Conservation (phyloP, 2,329 filamentous ascomycete species). For the Zymoseptoria passerinii region DNA sequence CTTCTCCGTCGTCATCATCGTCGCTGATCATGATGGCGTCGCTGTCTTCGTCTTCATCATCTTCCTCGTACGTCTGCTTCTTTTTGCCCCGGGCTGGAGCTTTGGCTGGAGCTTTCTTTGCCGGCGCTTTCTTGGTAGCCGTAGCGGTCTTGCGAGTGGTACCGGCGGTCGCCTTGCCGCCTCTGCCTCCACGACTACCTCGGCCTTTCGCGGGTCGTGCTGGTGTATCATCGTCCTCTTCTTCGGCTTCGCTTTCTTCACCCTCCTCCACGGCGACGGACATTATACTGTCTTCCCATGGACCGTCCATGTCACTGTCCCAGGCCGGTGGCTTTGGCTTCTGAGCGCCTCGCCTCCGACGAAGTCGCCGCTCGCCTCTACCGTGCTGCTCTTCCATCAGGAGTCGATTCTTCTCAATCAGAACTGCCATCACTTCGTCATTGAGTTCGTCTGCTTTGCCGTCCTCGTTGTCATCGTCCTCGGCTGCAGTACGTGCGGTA, state of each 20-base stretch:
- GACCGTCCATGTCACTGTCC: slow-evolving; percentile 84
- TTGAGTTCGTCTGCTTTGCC: slow-evolving; percentile 46
- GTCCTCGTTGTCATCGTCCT: slow-evolving; percentile 67
- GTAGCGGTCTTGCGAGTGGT: slow-evolving; percentile 32
- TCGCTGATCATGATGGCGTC: slow-evolving; percentile 32
- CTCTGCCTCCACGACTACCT: slow-evolving; percentile 37
- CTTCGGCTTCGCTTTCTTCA: slow-evolving; percentile 41
- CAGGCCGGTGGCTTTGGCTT: slow-evolving; percentile 69
- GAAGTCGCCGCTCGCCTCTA: slow-evolving; percentile 51
- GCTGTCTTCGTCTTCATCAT: slow-evolving; percentile 38
- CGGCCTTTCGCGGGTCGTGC: slow-evolving; percentile 34
- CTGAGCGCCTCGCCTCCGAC: slow-evolving; percentile 35
- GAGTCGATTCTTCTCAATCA: slow-evolving; percentile 47
- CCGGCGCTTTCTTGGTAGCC: slow-evolving; percentile 30
- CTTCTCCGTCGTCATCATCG: slow-evolving; percentile 38
- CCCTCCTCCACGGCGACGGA: slow-evolving; percentile 47
- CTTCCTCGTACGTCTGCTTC: slow-evolving; percentile 34
- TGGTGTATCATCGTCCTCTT: slow-evolving; percentile 31
- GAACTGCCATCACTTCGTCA: slow-evolving; percentile 57
- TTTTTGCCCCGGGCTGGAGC: slow-evolving; percentile 33
- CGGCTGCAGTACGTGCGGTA: slow-evolving; percentile 52
- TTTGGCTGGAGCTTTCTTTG: slow-evolving; percentile 30
- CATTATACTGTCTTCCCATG: slow-evolving; percentile 72
- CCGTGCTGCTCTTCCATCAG: slow-evolving; percentile 62
- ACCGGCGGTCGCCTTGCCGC: slow-evolving; percentile 35